These are phyloP conservation scores for Turritis glabra DNA, from an alignment of 345 rosid genomes.

Conservation along the genomic window DNA sequence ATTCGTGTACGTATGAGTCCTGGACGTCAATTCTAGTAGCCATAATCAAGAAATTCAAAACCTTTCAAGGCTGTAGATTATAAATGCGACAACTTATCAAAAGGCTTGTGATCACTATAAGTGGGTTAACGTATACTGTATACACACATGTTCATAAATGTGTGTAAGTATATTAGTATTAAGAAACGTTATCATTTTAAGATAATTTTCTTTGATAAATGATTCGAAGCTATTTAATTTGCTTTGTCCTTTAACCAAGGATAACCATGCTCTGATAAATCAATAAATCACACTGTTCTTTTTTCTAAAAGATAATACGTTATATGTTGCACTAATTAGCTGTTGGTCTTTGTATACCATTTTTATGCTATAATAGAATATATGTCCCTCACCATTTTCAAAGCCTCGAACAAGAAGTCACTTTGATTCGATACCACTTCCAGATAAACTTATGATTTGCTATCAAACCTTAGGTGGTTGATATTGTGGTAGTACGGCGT, in stretches of 20 bases:
- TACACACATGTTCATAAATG: neutral
- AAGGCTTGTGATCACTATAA: neutral
- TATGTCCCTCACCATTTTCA: slow-evolving; percentile 12
- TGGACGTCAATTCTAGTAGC: neutral
- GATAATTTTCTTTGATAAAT: neutral
- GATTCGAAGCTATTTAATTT: neutral
- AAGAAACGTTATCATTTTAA: neutral
- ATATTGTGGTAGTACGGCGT: neutral
- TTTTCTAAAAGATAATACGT: neutral
- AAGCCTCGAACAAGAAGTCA: slow-evolving; percentile 16
- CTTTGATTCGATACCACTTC: slow-evolving; percentile 17
- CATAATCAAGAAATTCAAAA: neutral
- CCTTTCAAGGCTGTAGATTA: neutral
- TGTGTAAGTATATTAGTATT: neutral
- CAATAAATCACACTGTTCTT: neutral
- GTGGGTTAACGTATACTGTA: neutral
- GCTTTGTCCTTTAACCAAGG: neutral
- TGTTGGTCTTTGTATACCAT: neutral
- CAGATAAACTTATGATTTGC: neutral
- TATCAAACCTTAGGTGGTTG: neutral
- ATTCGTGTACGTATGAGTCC: neutral
- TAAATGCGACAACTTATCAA: neutral
- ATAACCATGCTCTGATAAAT: slow-evolving; percentile 1
- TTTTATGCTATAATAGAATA: neutral
- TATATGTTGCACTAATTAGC: neutral